Base-by-base conservation (phyloP, 176 grass and related monocot species). In the Hsuehochloa calcarea region DNA sequence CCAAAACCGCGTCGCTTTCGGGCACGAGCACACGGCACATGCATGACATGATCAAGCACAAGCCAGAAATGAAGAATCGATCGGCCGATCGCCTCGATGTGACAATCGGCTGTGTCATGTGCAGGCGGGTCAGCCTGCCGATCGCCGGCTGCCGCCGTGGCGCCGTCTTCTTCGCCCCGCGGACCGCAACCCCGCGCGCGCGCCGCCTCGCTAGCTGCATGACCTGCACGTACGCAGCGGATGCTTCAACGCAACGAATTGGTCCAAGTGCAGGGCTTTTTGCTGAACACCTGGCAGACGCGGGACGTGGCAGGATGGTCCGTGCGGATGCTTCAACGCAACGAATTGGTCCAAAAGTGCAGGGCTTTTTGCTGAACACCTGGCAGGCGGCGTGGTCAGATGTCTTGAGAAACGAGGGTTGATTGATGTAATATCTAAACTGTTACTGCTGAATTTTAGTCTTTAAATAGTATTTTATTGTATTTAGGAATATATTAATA, bases 181-280 rank as follows among this genome's bases (percentile, higher is more conserved):
- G 27, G 75, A 80, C 81, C 58, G 59, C 43, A 20, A 20, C 47
- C 22, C 16, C 11, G 50, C 54, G 17, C 59, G 63, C 74, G 12
- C 68, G 46, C 66, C 61, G 70, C 38, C 15, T 72, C 51, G 22
- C 40, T 12, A 0, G 34, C 83, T 26, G 55, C 82, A n/a, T n/a
- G n/a, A 34, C 31, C 31, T 34, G 31, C 31, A 85, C 77, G 84
- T 82, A 82, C 41, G 73, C 27, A 86, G 80, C 84, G 11, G 89
- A 84, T 90, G 89, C 89, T 90, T 90, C 84, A 43, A 90, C 84
- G 89, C 89, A 90, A 90, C 89, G 74, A 90, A 87, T 73, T 90
- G 72, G 75, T 85, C 3, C 3, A 39, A 61, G 55, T 59, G 49
- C 58, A 9, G 34, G 7, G 8, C 54, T 68, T 38, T 62, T 51